Conservation (phyloP, 2,329 filamentous ascomycete genomes). For the Pseudocercospora macadamiae region DNA sequence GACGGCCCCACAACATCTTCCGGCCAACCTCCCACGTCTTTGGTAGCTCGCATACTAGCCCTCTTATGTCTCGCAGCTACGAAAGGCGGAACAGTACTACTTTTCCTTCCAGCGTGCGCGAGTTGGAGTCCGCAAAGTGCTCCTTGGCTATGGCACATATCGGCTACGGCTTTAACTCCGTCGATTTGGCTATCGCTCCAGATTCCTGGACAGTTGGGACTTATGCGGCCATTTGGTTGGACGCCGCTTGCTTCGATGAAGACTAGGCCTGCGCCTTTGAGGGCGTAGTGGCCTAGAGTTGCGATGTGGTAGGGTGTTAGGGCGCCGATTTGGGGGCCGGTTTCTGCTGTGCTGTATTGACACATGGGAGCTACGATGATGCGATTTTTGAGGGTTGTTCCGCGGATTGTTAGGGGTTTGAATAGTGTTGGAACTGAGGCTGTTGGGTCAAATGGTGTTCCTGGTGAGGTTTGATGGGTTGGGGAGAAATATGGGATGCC, state of each 20-base stretch:
- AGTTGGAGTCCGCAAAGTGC: conserved; percentile 78
- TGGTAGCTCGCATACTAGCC: conserved; percentile 56
- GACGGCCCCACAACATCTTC: conserved; percentile 60
- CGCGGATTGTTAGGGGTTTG: conserved; percentile 58
- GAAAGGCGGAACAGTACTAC: conserved; percentile 64
- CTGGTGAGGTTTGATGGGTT: conserved; percentile 46
- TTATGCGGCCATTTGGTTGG: conserved; percentile 77
- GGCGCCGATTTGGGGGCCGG: conserved; percentile 58
- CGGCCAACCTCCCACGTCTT: conserved; percentile 55
- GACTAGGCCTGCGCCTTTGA: conserved; percentile 72
- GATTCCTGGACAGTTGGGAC: conserved; percentile 74
- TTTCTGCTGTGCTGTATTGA: conserved; percentile 67
- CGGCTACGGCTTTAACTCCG: conserved; percentile 69
- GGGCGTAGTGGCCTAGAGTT: conserved; percentile 77
- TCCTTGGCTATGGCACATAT: conserved; percentile 77
- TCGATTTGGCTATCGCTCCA: conserved; percentile 83
- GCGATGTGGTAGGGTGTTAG: conserved; percentile 80
- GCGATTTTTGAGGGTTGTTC: conserved; percentile 64
- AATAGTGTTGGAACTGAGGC: conserved; percentile 61
- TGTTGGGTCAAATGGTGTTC: conserved; percentile 49
- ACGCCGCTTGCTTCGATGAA: conserved; percentile 81
- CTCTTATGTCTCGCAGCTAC: conserved; percentile 43
- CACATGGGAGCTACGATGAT: conserved; percentile 67
- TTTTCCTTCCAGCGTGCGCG: conserved; percentile 73
- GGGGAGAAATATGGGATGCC: conserved; percentile 54